Percentiles rank a stretch among this genome's conserved stretches.
These are phyloP conservation scores for Beauveria rudraprayagi DNA, from an alignment of 2,329 filamentous ascomycete genomes.

Conservation along the genomic window DNA sequence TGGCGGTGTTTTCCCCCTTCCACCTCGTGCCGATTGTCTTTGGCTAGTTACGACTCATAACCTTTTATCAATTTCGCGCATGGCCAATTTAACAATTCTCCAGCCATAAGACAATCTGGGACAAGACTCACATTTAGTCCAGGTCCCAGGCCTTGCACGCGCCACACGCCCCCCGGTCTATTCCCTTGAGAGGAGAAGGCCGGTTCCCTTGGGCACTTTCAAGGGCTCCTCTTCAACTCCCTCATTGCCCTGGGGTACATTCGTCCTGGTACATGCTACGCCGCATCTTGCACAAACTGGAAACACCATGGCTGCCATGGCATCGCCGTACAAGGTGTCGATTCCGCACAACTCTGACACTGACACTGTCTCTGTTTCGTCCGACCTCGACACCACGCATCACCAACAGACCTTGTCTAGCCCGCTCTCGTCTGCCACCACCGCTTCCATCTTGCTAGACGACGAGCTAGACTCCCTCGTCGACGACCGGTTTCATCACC, in stretches of 20 bases:
- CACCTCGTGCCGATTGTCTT: background rate
- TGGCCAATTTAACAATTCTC: conserved; percentile 11
- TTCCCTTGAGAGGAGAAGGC: background rate
- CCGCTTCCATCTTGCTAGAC: background rate
- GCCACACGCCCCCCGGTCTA: conserved; percentile 2
- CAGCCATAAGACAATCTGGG: conserved; percentile 11
- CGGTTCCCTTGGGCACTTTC: background rate
- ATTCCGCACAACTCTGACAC: conserved; percentile 18
- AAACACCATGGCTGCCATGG: conserved; percentile 9
- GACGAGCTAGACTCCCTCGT: conserved; percentile 5
- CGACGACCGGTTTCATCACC: conserved; percentile 2
- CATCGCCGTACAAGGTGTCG: conserved; percentile 4
- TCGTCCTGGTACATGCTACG: background rate
- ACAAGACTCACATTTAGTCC: conserved; percentile 5
- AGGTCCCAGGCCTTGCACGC: background rate
- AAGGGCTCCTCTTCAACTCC: background rate
- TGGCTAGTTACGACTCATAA: background rate
- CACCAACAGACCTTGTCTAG: background rate
- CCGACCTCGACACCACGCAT: background rate
- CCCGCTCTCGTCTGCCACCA: background rate
- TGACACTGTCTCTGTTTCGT: conserved; percentile 29
- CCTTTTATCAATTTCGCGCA: background rate
- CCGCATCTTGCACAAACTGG: background rate
- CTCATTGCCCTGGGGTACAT: background rate
- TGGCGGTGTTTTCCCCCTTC: background rate